These are phyloP conservation scores for Scedosporium minutisporum DNA, from an alignment of 2,329 filamentous ascomycete genomes.

Conservation along the genomic window DNA sequence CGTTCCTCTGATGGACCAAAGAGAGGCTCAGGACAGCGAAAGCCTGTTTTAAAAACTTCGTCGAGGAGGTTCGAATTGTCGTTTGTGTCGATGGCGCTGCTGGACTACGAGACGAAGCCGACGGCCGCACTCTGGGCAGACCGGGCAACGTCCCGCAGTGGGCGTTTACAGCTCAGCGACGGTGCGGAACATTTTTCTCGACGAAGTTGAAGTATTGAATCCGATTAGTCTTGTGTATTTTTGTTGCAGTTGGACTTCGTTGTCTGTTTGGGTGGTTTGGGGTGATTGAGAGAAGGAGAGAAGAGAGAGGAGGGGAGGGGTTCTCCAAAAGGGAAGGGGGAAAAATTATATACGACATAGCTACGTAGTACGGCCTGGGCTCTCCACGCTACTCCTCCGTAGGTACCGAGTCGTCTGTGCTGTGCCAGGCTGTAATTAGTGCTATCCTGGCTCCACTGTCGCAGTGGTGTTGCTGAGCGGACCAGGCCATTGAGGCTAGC, in stretches of 20 bases:
- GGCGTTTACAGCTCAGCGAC: slow-evolving; percentile 87
- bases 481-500: too few species aligned
- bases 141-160: slow-evolving; percentile 60
- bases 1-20: not conserved
- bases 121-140: slow-evolving; percentile 24
- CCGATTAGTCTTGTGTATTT: slow-evolving; percentile 22
- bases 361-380: not conserved
- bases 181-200: slow-evolving; percentile 65
- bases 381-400: too few species aligned
- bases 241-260: slow-evolving; percentile 50
- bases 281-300: slow-evolving; percentile 9
- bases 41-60: slow-evolving; percentile 53
- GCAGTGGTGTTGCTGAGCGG: too few species aligned
- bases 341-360: slow-evolving; percentile 4
- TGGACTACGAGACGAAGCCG: slow-evolving; percentile 60
- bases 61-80: slow-evolving; percentile 49
- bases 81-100: slow-evolving; percentile 68
- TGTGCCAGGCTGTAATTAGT: too few species aligned
- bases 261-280: slow-evolving; percentile 38
- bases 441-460: too few species aligned
- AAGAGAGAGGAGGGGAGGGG: slow-evolving; percentile 7
- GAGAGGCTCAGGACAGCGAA: slow-evolving; percentile 15
- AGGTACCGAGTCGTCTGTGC: too few species aligned
- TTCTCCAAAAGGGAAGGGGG: slow-evolving; percentile 5
- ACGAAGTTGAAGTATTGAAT: slow-evolving; percentile 48